phyloP scores from a whole-genome alignment of 208 protist species.

The Entamoeba dispar region DNA sequence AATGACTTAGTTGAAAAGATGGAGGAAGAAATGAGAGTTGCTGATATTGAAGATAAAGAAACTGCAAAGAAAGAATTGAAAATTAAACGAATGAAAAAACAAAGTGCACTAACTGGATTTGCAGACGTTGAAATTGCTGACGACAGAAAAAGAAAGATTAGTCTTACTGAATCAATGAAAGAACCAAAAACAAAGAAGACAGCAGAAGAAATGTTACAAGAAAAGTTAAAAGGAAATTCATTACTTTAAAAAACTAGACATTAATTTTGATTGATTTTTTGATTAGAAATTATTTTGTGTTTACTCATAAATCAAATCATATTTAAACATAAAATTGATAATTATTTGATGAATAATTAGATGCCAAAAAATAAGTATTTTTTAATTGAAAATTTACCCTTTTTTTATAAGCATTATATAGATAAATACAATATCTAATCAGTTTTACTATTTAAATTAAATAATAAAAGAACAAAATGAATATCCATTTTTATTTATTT shows the following conservation, averaged over 20 bases:
- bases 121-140: background rate
- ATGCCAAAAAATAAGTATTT: no score
- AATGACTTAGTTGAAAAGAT: background rate
- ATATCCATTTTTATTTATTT: no score
- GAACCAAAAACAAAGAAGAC: background rate
- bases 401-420: no score
- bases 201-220: background rate
- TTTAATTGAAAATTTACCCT: no score
- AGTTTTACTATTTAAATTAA: no score
- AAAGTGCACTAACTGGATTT: background rate
- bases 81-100: background rate
- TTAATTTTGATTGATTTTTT: no score
- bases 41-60: background rate
- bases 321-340: no score
- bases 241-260: background rate
- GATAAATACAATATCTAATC: no score
- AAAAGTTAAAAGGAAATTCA: background rate
- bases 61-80: background rate
- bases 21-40: background rate
- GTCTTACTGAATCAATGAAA: background rate
- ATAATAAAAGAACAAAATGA: no score
- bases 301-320: no score
- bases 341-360: no score
- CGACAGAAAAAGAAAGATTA: background rate
- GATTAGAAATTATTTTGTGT: no score